Base-by-base conservation (phyloP, 2,329 filamentous ascomycete species). In the Colletotrichum paranaense region DNA sequence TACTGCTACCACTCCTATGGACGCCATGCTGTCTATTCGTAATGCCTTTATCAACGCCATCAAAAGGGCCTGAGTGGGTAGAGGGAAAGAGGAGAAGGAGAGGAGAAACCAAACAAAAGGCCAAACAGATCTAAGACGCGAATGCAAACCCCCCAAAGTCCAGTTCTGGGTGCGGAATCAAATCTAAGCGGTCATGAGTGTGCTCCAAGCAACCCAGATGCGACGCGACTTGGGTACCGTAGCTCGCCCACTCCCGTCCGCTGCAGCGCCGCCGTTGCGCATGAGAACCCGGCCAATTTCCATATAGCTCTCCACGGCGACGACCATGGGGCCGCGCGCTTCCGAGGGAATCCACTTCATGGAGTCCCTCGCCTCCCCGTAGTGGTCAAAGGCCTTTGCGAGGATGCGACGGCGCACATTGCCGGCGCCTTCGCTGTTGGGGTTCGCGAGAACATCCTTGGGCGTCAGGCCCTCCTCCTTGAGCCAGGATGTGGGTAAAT, bases 251-350 rank as follows among this genome's bases (percentile, higher is more conserved):
- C 62, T 68, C 8, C 72, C 74, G 7, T 74, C 62, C 4, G 64
- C 68, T 14, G 72, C 68, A 9, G 57, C 35, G 3, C 58, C 62
- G 38, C 53, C 58, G 5, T 67, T 64, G 42, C 64, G 60, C 67
- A 84, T 81, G 30, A 93, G 78, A n/a, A 92, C 89, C 55, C 91
- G 82, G 16, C 91, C 92, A 78, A 94, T 94, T 79, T 93, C 92
- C 89, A 94, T 92, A 78, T 94, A 94, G 75, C 91, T 93, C 80
- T 94, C 92, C 0, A 94, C 91, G 1, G 92, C 92, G 5, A 93
- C 92, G 14, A 91, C 85, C 79, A 94, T 90, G 0, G 91, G 90
- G 0, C 88, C 91, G 75, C 90, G 86, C 0, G 89, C 90, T 77
- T 91, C 88, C 0, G 73, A 60, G 0, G 93, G 92, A 0, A 95